These are phyloP conservation scores for Elongisporangium undulatum DNA, from an alignment of 352 stramenopile species.

Conservation along the genomic window DNA sequence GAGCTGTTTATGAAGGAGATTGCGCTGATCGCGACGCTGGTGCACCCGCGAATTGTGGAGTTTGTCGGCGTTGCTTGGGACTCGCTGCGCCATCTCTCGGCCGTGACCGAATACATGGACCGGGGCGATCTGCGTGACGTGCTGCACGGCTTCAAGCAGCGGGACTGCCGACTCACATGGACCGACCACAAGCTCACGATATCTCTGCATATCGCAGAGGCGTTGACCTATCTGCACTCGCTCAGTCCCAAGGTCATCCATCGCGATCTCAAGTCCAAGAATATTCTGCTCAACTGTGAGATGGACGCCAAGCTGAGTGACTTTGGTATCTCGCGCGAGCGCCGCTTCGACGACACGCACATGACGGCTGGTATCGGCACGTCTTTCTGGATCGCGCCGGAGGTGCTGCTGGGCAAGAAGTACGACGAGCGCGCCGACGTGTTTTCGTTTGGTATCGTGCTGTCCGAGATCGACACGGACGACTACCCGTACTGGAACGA, in stretches of 20 bases:
- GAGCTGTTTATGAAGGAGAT: slow-evolving; percentile 38
- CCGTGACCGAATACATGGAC: slow-evolving; percentile 52
- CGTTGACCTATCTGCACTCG: slow-evolving; percentile 42
- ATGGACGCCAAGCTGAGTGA: slow-evolving; percentile 62
- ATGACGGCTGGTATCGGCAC: slow-evolving; percentile 32
- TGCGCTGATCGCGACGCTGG: slow-evolving; percentile 28
- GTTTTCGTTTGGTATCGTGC: slow-evolving; percentile 34
- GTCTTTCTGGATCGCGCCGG: slow-evolving; percentile 30
- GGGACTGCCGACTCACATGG: slow-evolving; percentile 23
- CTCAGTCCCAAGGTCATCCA: slow-evolving; percentile 37
- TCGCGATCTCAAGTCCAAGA: slow-evolving; percentile 35
- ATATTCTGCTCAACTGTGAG: slow-evolving; percentile 38
- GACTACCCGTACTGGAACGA: slow-evolving; percentile 33
- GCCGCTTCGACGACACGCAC: slow-evolving; percentile 18
- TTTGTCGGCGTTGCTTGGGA: slow-evolving; percentile 50
- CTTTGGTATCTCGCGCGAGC: slow-evolving; percentile 51
- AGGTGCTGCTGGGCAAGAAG: slow-evolving; percentile 21
- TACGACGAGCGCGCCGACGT: slow-evolving; percentile 36
- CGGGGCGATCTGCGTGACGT: slow-evolving; percentile 40
- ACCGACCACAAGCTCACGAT: slow-evolving; percentile 33
- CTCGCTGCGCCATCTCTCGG: slow-evolving; percentile 26
- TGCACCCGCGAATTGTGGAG: slow-evolving; percentile 31
- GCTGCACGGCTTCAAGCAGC: slow-evolving; percentile 20
- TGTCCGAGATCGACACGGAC: slow-evolving; percentile 39
- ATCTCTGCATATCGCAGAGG: slow-evolving; percentile 39